Conservation (phyloP, 208 protist genomes). For the Crithidia acanthocephali region DNA sequence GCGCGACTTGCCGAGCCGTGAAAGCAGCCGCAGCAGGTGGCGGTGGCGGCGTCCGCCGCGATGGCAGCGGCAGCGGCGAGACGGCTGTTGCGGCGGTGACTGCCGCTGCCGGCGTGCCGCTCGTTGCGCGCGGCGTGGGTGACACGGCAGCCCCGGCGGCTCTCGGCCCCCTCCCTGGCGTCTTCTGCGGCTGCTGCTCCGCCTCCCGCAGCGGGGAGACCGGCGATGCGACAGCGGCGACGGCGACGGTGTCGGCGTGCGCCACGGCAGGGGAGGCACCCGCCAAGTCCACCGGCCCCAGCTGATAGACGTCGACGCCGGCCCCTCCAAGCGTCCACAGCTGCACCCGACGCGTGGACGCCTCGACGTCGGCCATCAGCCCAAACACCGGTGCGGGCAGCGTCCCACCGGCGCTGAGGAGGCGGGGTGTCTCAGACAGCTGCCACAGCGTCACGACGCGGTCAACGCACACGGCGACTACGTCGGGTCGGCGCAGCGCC, state of each 20-base stretch:
- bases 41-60: neutral
- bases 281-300: conserved; percentile 3
- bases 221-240: neutral
- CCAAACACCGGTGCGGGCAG: neutral
- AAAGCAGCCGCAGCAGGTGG: neutral
- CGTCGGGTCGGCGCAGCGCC: conserved; percentile 13
- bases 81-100: neutral
- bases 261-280: too few species aligned
- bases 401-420: neutral
- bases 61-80: conserved; percentile 1
- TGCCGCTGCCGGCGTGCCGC: neutral
- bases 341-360: neutral
- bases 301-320: conserved; percentile 15
- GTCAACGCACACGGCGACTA: conserved; percentile 16
- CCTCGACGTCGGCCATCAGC: conserved; percentile 18
- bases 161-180: neutral
- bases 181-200: neutral
- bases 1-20: neutral
- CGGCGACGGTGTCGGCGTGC: neutral
- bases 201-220: neutral
- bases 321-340: neutral
- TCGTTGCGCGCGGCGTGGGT: neutral
- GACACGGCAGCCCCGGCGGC: neutral
- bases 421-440: conserved; percentile 12
- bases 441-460: conserved; percentile 22